Evolutionary conservation across 2,329 filamentous ascomycete genomes (phyloP), one percentile per base, ranked within the genome.

Genomic region (Fusarium nelsonii): DNA sequence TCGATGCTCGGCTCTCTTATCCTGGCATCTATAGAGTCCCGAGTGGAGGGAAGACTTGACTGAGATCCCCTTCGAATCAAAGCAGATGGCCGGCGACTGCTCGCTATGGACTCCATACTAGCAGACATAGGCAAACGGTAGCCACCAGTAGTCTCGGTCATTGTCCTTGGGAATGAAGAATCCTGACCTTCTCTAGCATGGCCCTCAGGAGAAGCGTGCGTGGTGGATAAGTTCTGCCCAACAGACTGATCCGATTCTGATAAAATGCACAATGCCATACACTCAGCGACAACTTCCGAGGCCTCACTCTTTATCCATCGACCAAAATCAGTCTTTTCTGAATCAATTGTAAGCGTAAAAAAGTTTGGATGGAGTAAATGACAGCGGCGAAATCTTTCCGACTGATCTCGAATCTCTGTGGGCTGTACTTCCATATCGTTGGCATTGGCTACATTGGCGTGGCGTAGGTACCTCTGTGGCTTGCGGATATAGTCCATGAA

Each of bases 401-500:
- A 94, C 50, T 92, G 85, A 72, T 91, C 87, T 7, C 92, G 85
- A 57, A 96, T 93, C 70, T 94, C 89, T 6, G 89, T 89, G 33
- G 92, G 91, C 71, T 95, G 91, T 4, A 95, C 85, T 73, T 94
- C 91, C 43, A 95, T 86, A 56, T 92, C 90, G 67, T 94, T 90
- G 2, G 89, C 86, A 49, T 90, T 88, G 6, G 87, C 84, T 33
- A 89, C 91, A 68, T 92, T 88, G 40, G 91, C 88, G 73, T 91
- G 90, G 46, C 92, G 90, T 11, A 96, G 82, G 74, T 92, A 95
- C 68, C 91, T 88, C 70, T 93, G 89, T 4, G 92, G 92, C 74
- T 95, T 95, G 58, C 92, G 87, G 65, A 96, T 91, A 75, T 95
- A 96, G 78, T 91, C 91, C 87, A 93, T 91, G 72, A 96, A 93